Evolutionary conservation across 169 alveolate genomes (phyloP), one percentile per base, ranked within the genome.

Genomic region (Plasmodium inui): DNA sequence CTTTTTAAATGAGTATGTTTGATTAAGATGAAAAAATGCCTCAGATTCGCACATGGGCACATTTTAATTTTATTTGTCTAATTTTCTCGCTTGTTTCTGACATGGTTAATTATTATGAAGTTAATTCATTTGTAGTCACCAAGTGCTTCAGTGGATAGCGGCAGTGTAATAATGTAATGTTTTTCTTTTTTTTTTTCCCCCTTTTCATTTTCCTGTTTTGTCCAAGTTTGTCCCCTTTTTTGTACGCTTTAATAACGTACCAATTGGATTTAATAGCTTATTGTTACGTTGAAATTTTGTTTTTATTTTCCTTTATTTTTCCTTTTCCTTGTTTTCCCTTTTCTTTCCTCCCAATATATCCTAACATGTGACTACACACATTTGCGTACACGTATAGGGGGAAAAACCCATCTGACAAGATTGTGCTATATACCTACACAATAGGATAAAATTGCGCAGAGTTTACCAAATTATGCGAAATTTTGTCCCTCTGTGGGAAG

Each of bases 391-490:
- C 76, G 37, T 67, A 26, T 37, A 67, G 76, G 19, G 61, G 61
- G 61, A 3, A 50, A 50, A 14, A 4, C 61, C 26, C 61, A 50
- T 4, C 12, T 50, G 61, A 50, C 37, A 67, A 67, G 22, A 67
- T 67, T 67, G 37, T 67, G 76, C 22, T 26, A 26, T 67, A 67
- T 67, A 50, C 37, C 30, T 8, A 67, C 37, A 67, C 37, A 67
- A 26, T 67, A 22, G n/a, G 76, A 26, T 67, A 26, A 67, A 67
- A 67, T 26, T 67, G 76, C 76, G 37, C 39, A 67, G 10, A 19
- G 76, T 67, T 67, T 12, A 67, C 41, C 76, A 67, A 67, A 67
- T 67, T 67, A 67, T 67, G 76, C 17, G 76, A 67, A 67, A 67
- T 67, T 67, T 37, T 67, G 76, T 67, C 76, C 37, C 22, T 67